Evolutionary conservation across 1,284 basidiomycete genomes (phyloP), one percentile per base, ranked within the genome.

Genomic region (Malassezia dermatis): DNA sequence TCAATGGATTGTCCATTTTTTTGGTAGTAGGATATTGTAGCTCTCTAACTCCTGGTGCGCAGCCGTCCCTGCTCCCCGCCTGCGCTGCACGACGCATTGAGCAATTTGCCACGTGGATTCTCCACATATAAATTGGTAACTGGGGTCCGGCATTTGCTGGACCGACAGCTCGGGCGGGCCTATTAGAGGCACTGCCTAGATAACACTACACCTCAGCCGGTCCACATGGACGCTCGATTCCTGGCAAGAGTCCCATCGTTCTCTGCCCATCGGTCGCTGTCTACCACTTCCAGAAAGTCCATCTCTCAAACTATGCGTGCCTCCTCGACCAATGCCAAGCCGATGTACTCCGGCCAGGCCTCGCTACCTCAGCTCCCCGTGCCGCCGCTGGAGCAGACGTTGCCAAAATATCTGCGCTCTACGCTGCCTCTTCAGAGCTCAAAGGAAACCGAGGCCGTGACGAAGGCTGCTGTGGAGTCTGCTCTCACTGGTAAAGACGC

Each of bases 401-500:
- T 73, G 28, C 32, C 54, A 12, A 71, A 71, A 59, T 74, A 73
- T 56, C 57, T 70, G 21, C 56, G 63, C 32, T 63, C 53, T 30
- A 74, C 70, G 17, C 37, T 67, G 10, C 71, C 71, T 2, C 63
- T 67, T 32, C 67, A 67, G 50, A 40, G 23, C 19, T 57, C 53
- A 24, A 45, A 49, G 21, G 53, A 62, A 15, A 55, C 71, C 8
- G 50, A 60, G 15, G 65, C 59, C 32, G 58, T 57, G 41, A 72
- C 71, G 17, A 58, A 66, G 49, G 27, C 56, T 28, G 71, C 71
- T 12, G 86, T 90, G 10, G 77, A 83, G 19, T 58, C 64, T 10
- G 70, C 69, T 19, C 61, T 73, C 19, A 78, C 79, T 2, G 96
- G 96, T 73, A 77, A 86, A 24, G 70, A 79, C 19, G 86, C 86